Percentiles rank a stretch among this genome's conserved stretches.
These are phyloP conservation scores for Backusella psychrophila DNA, from an alignment of 192 early-diverging fungal genomes.

Conservation along the genomic window DNA sequence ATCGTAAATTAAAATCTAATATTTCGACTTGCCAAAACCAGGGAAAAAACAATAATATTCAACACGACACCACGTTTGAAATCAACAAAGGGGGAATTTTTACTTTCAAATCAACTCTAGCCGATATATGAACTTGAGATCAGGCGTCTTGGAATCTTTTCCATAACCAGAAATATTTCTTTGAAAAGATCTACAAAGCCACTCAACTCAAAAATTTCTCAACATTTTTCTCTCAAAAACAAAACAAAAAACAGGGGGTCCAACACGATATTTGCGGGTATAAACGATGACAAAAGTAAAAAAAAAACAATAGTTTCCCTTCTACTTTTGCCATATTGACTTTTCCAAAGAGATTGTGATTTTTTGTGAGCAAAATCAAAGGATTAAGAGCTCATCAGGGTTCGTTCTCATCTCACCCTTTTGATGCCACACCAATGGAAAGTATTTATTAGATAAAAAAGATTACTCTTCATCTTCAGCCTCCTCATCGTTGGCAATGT, in stretches of 20 bases:
- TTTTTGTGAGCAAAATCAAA: constrained; percentile 9
- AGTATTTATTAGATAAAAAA: neutral
- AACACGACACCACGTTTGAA: no score
- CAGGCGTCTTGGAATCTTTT: neutral
- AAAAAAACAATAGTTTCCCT: neutral
- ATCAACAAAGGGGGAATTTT: no score
- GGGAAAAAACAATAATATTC: no score
- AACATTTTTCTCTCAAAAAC: neutral
- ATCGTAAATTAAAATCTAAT: no score
- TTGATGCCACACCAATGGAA: constrained; percentile 2
- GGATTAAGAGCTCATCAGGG: constrained; percentile 28
- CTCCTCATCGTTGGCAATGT: constrained; percentile 74
- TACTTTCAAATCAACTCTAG: no score
- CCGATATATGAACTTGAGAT: no score
- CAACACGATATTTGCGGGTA: neutral
- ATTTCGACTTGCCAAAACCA: no score
- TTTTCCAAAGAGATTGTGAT: constrained; percentile 33
- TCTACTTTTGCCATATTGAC: neutral
- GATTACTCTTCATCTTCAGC: constrained; percentile 71
- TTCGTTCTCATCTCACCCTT: constrained; percentile 43
- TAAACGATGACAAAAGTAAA: neutral
- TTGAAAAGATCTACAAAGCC: neutral
- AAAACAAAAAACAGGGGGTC: neutral
- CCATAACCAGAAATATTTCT: neutral
- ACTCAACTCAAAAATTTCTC: neutral